These are phyloP conservation scores for Pseudomicrostroma phylloplanum DNA, from an alignment of 1,284 basidiomycete genomes.

Conservation along the genomic window DNA sequence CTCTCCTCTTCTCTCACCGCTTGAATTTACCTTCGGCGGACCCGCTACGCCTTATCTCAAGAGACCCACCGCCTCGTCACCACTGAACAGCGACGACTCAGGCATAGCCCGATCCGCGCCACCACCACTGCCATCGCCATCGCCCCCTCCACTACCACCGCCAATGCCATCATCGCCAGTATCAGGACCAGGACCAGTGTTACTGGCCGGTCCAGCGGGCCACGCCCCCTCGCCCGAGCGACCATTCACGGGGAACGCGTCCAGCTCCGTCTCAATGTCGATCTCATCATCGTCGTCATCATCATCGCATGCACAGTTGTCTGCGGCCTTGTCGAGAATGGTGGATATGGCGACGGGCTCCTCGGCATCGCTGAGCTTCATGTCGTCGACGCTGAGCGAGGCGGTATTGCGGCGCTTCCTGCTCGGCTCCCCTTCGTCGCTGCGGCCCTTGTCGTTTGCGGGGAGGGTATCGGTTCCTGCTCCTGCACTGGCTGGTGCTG, in stretches of 20 bases:
- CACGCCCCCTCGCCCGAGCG: not conserved
- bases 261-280: constrained; percentile 5
- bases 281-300: no score
- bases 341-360: no score
- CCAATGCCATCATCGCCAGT: not conserved
- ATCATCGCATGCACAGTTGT: not conserved
- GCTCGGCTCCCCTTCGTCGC: not conserved
- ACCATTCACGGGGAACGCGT: not conserved
- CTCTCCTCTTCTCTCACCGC: not conserved
- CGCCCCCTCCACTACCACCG: no score
- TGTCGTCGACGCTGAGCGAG: no score
- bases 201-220: no score
- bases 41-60: no score
- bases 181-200: no score
- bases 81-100: not conserved
- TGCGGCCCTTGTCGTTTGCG: not conserved
- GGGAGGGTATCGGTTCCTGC: not conserved
- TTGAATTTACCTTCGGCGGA: no score
- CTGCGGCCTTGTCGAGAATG: no score
- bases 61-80: not conserved
- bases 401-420: constrained; percentile 2
- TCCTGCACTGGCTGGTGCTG: no score
- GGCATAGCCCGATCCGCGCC: not conserved
- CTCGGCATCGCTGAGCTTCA: no score
- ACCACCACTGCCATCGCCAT: not conserved